Evolutionary conservation across 1,284 basidiomycete genomes (phyloP).

Genomic region (Tetrapyrgos nigripes): DNA sequence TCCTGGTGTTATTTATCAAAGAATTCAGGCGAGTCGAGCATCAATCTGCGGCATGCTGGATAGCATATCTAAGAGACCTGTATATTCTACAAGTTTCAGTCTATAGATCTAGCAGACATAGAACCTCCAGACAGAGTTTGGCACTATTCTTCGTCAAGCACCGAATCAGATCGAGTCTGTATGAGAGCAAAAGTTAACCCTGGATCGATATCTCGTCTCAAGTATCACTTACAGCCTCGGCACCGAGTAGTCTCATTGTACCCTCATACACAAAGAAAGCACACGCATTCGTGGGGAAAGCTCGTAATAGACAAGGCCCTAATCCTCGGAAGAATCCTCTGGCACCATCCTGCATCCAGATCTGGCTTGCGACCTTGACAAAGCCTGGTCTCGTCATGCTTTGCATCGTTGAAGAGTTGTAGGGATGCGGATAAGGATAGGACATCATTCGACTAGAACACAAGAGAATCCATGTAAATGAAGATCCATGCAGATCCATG

Average conservation of each 20-base stretch:
- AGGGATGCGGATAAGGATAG: conserved; percentile 49
- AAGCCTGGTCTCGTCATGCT: conserved; percentile 50
- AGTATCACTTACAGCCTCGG: conserved; percentile 59
- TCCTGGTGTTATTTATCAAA: no score
- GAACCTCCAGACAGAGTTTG: no score
- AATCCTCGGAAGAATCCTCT: conserved; percentile 70
- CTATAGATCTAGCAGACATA: no score
- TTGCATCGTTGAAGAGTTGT: conserved; percentile 28
- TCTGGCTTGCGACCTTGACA: conserved; percentile 50
- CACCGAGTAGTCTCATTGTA: conserved; percentile 64
- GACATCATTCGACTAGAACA: conserved; percentile 47
- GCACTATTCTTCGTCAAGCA: no score
- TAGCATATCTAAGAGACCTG: no score
- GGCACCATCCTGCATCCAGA: conserved; percentile 55
- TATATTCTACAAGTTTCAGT: no score
- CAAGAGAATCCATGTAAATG: neutral
- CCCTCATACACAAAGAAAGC: conserved; percentile 78
- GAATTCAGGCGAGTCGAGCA: no score
- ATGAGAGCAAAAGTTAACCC: no score
- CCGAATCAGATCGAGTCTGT: no score
- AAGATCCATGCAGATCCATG: conserved; percentile 1
- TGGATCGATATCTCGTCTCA: neutral
- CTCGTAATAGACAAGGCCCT: conserved; percentile 65
- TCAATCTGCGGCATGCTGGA: no score
- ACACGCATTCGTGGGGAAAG: conserved; percentile 76